Base-by-base conservation (phyloP, 768 basidiomycete genomes). In the Trichaptum fuscoviolaceum region DNA sequence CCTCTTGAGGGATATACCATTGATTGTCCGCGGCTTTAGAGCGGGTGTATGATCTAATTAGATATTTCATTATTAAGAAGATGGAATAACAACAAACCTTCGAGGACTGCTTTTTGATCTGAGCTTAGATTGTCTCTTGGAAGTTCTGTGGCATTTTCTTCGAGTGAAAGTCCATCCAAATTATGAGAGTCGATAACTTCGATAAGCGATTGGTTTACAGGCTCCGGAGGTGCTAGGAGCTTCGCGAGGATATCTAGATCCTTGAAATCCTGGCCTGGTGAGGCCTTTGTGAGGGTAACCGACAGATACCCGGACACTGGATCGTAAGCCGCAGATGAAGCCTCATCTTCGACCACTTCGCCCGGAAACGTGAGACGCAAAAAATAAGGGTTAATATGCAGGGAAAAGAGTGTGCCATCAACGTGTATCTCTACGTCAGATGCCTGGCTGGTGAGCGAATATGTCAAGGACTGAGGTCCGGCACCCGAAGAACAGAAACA, bases 331-430 rank as follows among this genome's bases (percentile, higher is more conserved):
- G 92, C 93, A 27, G 84, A 84, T 20, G 91, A 88, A 26, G 77
- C 75, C 34, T 84, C 83, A 66, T 93, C 91, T 70, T 91, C 90
- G 65, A 91, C 84, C 57, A 89, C 69, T 26, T 90, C 73, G 0
- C 84, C 74, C 70, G 90, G 83, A 74, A 95, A 93, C 71, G 87
- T 86, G 68, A 95, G 81, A 1, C 92, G 88, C 64, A 95, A 81
- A 71, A 90, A 95, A 73, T 94, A 95, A 1, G 93, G 93, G 67
- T 90, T 91, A 74, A 93, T 84, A 71, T 94, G 87, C 57, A 93
- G 77, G 23, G 86, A 87, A 73, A 94, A 81, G 62, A 89, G 76
- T 27, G 84, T 84, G 64, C 85, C 85, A 72, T 92, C 89, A 65
- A 92, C 85, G 69, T 89, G 81, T 63, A 93, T 88, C 74, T 94